Evolutionary conservation across 1,139 yeast genomes (phyloP).

Genomic region (Yamadazyma pseudoaaseri): DNA sequence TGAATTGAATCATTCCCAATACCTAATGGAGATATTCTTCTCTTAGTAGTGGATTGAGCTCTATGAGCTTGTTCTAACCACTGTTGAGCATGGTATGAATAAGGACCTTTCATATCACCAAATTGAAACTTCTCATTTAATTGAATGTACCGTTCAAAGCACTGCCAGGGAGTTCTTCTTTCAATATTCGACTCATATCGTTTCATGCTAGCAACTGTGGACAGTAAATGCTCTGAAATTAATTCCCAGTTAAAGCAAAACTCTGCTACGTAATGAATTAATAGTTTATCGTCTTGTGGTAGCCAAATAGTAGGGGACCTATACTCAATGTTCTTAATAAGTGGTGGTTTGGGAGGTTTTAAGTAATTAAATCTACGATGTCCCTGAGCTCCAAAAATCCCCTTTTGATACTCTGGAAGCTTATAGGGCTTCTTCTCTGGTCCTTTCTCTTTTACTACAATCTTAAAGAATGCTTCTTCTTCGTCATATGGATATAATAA

Average conservation of each 20-base stretch:
- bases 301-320: slow-evolving; percentile 95
- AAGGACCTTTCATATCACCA: slow-evolving; percentile 82
- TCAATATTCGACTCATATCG: slow-evolving; percentile 85
- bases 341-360: slow-evolving; percentile 89
- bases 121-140: slow-evolving; percentile 84
- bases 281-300: slow-evolving; percentile 84
- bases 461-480: slow-evolving; percentile 61
- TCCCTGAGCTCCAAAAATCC: slow-evolving; percentile 56
- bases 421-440: slow-evolving; percentile 10
- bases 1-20: slow-evolving; percentile 90
- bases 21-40: slow-evolving; percentile 88
- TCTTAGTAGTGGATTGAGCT: slow-evolving; percentile 81
- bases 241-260: slow-evolving; percentile 93
- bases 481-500: slow-evolving; percentile 61
- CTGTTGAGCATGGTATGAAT: slow-evolving; percentile 80
- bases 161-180: slow-evolving; percentile 97
- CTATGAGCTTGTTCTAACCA: slow-evolving; percentile 92
- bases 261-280: slow-evolving; percentile 80
- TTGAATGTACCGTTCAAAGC: slow-evolving; percentile 94
- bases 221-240: slow-evolving; percentile 73
- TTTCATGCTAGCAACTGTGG: slow-evolving; percentile 51
- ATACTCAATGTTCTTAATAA: slow-evolving; percentile 69
- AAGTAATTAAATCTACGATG: slow-evolving; percentile 61
- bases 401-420: slow-evolving; percentile 50
- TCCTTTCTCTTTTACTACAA: slow-evolving; percentile 50